Percentiles rank a stretch among this genome's conserved stretches.
phyloP scores from a whole-genome alignment of 2,329 filamentous ascomycete genomes.

The Plenodomus tracheiphilus region DNA sequence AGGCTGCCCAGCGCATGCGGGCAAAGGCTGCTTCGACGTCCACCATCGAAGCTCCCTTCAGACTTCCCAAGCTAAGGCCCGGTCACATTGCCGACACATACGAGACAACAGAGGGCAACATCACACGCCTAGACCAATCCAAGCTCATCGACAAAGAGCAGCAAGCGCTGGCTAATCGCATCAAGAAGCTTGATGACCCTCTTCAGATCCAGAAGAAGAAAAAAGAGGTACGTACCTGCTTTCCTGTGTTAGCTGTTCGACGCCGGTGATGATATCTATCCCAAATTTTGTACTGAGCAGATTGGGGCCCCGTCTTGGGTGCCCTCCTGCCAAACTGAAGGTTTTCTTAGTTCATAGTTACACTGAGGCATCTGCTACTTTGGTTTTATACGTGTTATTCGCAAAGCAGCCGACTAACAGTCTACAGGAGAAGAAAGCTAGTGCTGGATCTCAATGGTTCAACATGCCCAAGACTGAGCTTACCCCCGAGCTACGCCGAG shows the following conservation, averaged over 20 bases:
- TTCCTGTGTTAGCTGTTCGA: background rate
- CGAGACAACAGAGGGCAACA: conserved; percentile 55
- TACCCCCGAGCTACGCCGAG: conserved; percentile 83
- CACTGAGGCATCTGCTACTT: conserved; percentile 59
- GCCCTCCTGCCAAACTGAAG: conserved; percentile 72
- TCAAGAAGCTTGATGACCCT: conserved; percentile 59
- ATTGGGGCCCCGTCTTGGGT: conserved; percentile 78
- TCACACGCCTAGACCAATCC: conserved; percentile 58
- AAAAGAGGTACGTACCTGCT: conserved; percentile 54
- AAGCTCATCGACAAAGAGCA: conserved; percentile 55
- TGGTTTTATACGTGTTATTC: conserved; percentile 6
- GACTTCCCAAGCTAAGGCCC: conserved; percentile 56
- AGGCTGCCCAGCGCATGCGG: conserved; percentile 64
- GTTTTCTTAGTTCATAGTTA: conserved; percentile 71
- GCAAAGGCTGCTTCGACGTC: conserved; percentile 43
- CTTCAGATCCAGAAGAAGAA: conserved; percentile 52
- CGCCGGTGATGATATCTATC: conserved; percentile 75
- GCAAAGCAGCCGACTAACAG: conserved; percentile 24
- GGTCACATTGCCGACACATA: conserved; percentile 57
- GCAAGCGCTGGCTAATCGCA: conserved; percentile 51
- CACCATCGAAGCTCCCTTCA: conserved; percentile 42
- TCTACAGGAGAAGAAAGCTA: conserved; percentile 60
- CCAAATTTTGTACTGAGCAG: conserved; percentile 72
- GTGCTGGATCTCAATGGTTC: conserved; percentile 83
- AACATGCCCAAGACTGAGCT: conserved; percentile 82